phyloP scores from a whole-genome alignment of 129 eudicot genomes.

The Cynara cardunculus region DNA sequence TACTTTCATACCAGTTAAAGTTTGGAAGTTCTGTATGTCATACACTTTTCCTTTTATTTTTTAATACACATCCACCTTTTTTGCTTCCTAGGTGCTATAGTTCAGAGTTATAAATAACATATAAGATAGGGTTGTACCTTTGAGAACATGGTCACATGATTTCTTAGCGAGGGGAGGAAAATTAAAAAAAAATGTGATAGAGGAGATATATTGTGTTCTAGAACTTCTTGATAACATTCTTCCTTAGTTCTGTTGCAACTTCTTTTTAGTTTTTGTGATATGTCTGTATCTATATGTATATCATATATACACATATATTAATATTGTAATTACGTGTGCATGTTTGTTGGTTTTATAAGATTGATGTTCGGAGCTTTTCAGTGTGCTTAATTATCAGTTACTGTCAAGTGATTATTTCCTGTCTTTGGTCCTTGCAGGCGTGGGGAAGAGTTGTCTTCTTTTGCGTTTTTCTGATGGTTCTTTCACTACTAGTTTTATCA shows the following conservation, averaged over 20 bases:
- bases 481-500: slow-evolving; percentile 74
- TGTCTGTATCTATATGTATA: not conserved
- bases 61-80: not conserved
- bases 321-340: not conserved
- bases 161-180: too few relatives aligned
- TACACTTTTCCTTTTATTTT: too few relatives aligned
- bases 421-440: slow-evolving; percentile 45
- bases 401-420: not conserved
- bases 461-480: slow-evolving; percentile 74
- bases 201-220: not conserved
- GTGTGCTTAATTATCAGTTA: not conserved
- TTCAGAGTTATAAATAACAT: not conserved
- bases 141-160: not conserved
- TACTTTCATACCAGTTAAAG: not conserved
- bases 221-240: not conserved
- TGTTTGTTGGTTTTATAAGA: not conserved
- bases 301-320: too few relatives aligned
- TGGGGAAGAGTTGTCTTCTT: slow-evolving; percentile 73
- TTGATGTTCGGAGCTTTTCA: not conserved
- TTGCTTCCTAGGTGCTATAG: not conserved
- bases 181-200: too few relatives aligned
- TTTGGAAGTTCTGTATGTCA: not conserved
- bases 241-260: not conserved
- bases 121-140: not conserved
- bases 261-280: not conserved